Conservation (phyloP, 2,329 filamentous ascomycete genomes). For the Cercospora janseana region DNA sequence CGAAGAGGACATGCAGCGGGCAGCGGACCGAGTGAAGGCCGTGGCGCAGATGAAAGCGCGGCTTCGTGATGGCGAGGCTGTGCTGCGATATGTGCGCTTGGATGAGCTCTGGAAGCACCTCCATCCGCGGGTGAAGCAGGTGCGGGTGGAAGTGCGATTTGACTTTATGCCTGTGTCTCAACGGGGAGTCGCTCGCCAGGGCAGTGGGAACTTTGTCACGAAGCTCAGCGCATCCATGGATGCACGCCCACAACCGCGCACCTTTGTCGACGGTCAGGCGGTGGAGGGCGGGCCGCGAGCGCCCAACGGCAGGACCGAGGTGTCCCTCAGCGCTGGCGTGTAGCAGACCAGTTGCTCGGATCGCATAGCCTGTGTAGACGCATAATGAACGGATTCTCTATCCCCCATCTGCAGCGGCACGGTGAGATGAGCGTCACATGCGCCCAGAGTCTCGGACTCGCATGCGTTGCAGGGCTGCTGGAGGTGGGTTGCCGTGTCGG, state of each 20-base stretch:
- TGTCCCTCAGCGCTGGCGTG: conserved; percentile 4
- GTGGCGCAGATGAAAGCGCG: conserved; percentile 17
- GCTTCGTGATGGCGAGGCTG: conserved; percentile 19
- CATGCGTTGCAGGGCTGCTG: too few species aligned
- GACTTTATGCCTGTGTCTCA: conserved; percentile 13
- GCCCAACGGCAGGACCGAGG: conserved; percentile 7
- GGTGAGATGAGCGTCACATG: not conserved
- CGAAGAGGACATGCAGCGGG: conserved; percentile 17
- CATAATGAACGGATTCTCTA: not conserved
- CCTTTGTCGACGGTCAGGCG: conserved; percentile 15
- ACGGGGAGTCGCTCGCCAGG: conserved; percentile 8
- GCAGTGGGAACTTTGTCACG: conserved; percentile 14
- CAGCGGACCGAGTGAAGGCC: conserved; percentile 14
- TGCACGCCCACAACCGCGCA: conserved; percentile 10
- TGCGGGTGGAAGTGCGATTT: conserved; percentile 23
- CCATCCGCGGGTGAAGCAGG: conserved; percentile 14
- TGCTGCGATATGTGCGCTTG: conserved; percentile 26
- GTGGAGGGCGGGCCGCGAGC: not conserved
- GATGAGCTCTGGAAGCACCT: conserved; percentile 24
- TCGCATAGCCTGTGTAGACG: not conserved
- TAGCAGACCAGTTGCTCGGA: conserved; percentile 10
- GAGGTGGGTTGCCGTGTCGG: too few species aligned
- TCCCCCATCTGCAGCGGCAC: not conserved
- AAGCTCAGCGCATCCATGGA: conserved; percentile 11
- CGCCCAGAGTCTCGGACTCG: not conserved